Percentiles rank a stretch among this genome's conserved stretches.
phyloP scores from a whole-genome alignment of 768 basidiomycete species.

The Boletus rex-veris region DNA sequence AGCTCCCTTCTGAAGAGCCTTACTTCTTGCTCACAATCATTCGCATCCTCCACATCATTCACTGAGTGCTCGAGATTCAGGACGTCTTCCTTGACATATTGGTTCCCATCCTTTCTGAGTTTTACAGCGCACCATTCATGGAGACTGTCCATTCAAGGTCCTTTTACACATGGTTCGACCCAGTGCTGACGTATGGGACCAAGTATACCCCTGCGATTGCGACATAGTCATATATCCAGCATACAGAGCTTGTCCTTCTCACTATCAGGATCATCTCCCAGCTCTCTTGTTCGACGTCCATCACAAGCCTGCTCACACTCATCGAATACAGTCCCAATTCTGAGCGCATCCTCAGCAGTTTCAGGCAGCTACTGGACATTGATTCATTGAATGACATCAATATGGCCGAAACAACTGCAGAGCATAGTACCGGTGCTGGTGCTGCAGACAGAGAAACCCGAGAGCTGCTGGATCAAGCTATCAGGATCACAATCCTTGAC shows the following conservation, averaged over 20 bases:
- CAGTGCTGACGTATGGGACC: constrained; percentile 64
- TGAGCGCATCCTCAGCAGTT: constrained; percentile 79
- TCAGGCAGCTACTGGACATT: constrained; percentile 58
- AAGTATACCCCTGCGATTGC: constrained; percentile 80
- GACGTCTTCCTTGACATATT: constrained; percentile 87
- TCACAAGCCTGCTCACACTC: constrained; percentile 72
- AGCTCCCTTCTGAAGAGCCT: constrained; percentile 62
- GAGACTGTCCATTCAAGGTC: constrained; percentile 60
- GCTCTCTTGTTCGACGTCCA: constrained; percentile 60
- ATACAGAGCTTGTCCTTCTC: constrained; percentile 72
- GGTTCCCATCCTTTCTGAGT: constrained; percentile 71
- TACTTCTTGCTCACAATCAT: constrained; percentile 73
- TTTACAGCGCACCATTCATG: constrained; percentile 51
- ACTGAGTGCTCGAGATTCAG: constrained; percentile 80
- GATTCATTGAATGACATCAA: constrained; percentile 63
- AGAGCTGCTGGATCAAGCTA: constrained; percentile 59
- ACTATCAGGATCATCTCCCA: constrained; percentile 79
- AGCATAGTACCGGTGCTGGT: constrained; percentile 70
- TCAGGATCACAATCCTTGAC: constrained; percentile 73
- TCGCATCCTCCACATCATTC: constrained; percentile 77
- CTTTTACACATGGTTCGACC: constrained; percentile 70
- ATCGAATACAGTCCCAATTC: constrained; percentile 81
- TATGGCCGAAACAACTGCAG: constrained; percentile 55
- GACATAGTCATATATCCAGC: constrained; percentile 68
- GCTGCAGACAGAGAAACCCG: constrained; percentile 51